Evolutionary conservation across 345 rosid genomes (phyloP), one percentile per base, ranked within the genome.

Genomic region (Gossypium ekmanianum): DNA sequence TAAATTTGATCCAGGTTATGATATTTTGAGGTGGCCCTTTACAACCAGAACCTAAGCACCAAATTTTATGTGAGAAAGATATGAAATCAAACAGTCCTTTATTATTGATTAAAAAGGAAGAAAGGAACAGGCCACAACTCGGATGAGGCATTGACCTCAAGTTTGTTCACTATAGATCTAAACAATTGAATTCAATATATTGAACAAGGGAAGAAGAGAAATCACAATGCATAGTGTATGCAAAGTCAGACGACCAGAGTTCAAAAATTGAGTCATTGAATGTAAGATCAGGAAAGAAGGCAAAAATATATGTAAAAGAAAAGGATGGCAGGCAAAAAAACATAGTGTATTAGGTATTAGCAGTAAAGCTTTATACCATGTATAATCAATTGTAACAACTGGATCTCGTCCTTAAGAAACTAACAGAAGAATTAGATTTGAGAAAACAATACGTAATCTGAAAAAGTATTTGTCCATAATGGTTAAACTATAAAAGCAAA

Each of bases 11-110:
- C 97, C 97, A 95, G 51, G 82, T 77, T 76, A 84, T 83, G 68
- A 90, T 84, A 81, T 88, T 93, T 80, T 81, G 82, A 57, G 97
- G 93, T 58, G 94, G 93, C 45, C 82, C 92, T 68, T 82, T 76
- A 59, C n/a, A 34, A 72, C 75, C 75, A 17, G 78, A 82, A 86
- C 84, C 99, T 95, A 77, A 66, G 84, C 63, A 71, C 47, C 64
- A 78, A 84, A 77, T 41, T 54, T 65, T 14, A 54, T 45, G 59
- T 55, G 11, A 58, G 52, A 44, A 59, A 59, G 39, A 43, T 69
- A 69, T 26, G 43, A 43, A 22, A 41, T 14, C 45, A 61, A 18
- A 44, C 5, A 72, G 12, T 41, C 51, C 29, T 48, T 24, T 7
- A 51, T 4, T 26, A 16, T 50, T 2, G 16, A 17, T 39, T 0